Evolutionary conservation across 2,329 filamentous ascomycete genomes (phyloP), one percentile per base, ranked within the genome.

Genomic region (Botryotinia globosa): DNA sequence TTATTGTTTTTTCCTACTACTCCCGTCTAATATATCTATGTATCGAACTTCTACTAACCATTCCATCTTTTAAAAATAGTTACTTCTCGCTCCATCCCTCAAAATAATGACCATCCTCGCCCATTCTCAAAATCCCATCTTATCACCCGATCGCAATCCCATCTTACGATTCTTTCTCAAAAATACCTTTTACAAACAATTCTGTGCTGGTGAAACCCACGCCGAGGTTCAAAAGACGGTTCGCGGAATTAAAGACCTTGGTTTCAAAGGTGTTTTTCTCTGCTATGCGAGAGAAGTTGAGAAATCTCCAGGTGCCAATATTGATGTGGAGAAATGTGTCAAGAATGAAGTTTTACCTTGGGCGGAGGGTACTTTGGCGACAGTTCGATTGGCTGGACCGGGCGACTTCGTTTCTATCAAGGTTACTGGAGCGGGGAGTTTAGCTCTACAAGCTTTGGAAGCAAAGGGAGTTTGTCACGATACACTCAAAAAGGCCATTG

Each of bases 181-280:
- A 81, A 88, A 90, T 80, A 97, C 93, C 0, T 94, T 97, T 78
- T 97, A 97, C 81, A 89, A 90, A 37, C 94, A 98, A 79, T 98
- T 97, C 82, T 98, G 94, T 81, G 93, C 93, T 0, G 94, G 94
- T 42, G 92, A 94, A 82, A 91, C 88, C 66, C 85, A 87, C 0
- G 78, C 81, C 1, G 92, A 97, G 81, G 91, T 97, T 2, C 84
- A 85, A 59, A 82, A 81, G 44, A 94, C 91, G 0, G 88, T 94
- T 44, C 80, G 85, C 1, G 84, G 86, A 2, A 85, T 97, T 16
- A 92, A 93, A 81, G 81, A 85, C 45, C 89, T 95, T 62, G 94
- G 94, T 2, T 97, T 93, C 80, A 88, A 88, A 37, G 94, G 94
- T 20, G 92, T 97, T 9, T 94, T 97, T 72, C 85, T 97, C 64